Evolutionary conservation across 2,329 filamentous ascomycete species (phyloP).

Genomic region (Thyridium curvatum): DNA sequence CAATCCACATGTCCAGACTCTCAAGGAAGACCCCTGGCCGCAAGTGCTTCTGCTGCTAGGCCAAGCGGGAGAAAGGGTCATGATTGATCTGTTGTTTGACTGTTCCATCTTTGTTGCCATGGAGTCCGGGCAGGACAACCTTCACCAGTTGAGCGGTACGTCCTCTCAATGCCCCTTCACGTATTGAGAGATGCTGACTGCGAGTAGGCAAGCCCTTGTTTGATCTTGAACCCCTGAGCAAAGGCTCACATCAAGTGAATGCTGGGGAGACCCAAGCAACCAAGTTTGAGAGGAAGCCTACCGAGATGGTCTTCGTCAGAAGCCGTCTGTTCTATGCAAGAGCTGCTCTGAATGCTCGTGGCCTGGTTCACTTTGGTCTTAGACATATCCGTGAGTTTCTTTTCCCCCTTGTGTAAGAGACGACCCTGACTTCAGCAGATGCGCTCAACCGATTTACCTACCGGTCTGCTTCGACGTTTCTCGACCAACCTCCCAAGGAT

Average conservation of each 20-base stretch:
- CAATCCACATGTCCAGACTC: constrained; percentile 62
- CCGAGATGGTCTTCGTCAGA: constrained; percentile 68
- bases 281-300: constrained; percentile 25
- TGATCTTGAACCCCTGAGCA: constrained; percentile 2
- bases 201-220: constrained; percentile 6
- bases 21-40: constrained; percentile 71
- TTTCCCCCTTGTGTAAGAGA: neutral
- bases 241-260: neutral
- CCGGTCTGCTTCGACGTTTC: constrained; percentile 1
- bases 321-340: constrained; percentile 83
- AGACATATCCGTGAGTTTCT: constrained; percentile 68
- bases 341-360: constrained; percentile 62
- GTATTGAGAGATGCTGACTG: constrained; percentile 8
- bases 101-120: constrained; percentile 69
- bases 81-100: constrained; percentile 71
- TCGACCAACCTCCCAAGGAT: neutral
- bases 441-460: constrained; percentile 67
- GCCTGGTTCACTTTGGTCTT: constrained; percentile 66
- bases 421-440: constrained; percentile 44
- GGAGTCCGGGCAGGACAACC: constrained; percentile 54
- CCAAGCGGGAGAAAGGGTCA: constrained; percentile 65
- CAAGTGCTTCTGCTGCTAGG: constrained; percentile 70
- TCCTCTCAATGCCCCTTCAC: constrained; percentile 1
- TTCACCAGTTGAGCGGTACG: constrained; percentile 73
- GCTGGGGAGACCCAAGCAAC: neutral